phyloP scores from a whole-genome alignment of 2,329 filamentous ascomycete species.

The Ilyonectria sp. region DNA sequence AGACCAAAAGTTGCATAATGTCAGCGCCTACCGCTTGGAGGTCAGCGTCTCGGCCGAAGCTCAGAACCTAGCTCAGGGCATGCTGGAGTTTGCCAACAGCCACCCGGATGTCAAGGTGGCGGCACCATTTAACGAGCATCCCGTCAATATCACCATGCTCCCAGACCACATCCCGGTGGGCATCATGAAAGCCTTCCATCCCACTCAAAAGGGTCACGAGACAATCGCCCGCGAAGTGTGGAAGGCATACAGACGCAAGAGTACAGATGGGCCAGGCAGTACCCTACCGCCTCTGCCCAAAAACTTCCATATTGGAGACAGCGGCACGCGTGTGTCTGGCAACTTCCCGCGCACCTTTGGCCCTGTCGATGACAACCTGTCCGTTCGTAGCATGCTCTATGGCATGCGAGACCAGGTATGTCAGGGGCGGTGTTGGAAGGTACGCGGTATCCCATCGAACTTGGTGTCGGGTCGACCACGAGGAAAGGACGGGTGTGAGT shows the following conservation, averaged over 20 bases:
- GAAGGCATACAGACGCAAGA: neutral
- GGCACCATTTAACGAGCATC: constrained; percentile 10
- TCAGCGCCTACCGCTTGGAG: neutral
- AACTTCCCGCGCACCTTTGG: neutral
- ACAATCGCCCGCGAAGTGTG: constrained; percentile 34
- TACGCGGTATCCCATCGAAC: neutral
- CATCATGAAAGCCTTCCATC: constrained; percentile 21
- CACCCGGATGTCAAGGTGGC: neutral
- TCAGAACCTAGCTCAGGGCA: neutral
- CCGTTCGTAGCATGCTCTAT: neutral
- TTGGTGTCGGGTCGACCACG: neutral
- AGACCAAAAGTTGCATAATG: no score
- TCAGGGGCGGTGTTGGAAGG: neutral
- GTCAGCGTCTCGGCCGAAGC: neutral
- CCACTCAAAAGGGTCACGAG: constrained; percentile 12
- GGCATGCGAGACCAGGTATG: neutral
- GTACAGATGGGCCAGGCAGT: no score
- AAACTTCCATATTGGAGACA: neutral
- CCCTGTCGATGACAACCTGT: neutral
- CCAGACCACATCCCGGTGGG: constrained; percentile 13
- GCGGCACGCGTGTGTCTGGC: neutral
- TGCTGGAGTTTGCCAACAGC: neutral
- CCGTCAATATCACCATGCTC: constrained; percentile 12
- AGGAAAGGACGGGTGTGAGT: neutral
- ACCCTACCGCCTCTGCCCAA: neutral